Evolutionary conservation across 495 filamentous ascomycete species (phyloP).

Genomic region (Penicillium paradoxum): DNA sequence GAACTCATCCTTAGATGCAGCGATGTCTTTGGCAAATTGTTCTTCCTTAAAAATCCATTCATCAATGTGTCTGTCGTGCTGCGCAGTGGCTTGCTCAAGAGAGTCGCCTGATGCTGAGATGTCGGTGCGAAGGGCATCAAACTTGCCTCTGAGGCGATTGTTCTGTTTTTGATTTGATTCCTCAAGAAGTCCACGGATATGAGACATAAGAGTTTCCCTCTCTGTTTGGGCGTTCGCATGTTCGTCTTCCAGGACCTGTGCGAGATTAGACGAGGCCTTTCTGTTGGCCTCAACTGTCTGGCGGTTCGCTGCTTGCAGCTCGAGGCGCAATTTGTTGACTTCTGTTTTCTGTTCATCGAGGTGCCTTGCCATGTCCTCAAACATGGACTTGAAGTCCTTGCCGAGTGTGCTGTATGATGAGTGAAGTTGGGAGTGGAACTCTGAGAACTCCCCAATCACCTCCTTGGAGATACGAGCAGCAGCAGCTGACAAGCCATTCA

Average conservation of each 20-base stretch:
- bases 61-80: constrained; percentile 69
- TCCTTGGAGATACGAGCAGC: constrained; percentile 84
- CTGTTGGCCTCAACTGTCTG: constrained; percentile 61
- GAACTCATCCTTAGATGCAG: constrained; percentile 65
- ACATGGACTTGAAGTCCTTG: constrained; percentile 80
- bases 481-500: constrained; percentile 77
- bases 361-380: constrained; percentile 70
- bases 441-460: constrained; percentile 79
- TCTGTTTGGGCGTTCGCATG: constrained; percentile 67
- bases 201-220: constrained; percentile 63
- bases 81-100: constrained; percentile 57
- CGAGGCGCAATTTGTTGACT: constrained; percentile 61
- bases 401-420: constrained; percentile 81
- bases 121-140: constrained; percentile 56
- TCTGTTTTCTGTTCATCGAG: constrained; percentile 75
- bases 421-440: constrained; percentile 80
- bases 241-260: constrained; percentile 71
- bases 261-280: constrained; percentile 59
- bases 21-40: constrained; percentile 63
- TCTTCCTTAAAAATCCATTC: constrained; percentile 67
- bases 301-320: constrained; percentile 63
- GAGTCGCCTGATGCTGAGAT: constrained; percentile 55
- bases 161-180: constrained; percentile 69
- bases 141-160: constrained; percentile 58
- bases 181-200: constrained; percentile 72